A percentile compares a stretch with the other conserved stretches of the same genome.
Evolutionary conservation across 768 basidiomycete genomes (phyloP).

Genomic region (Leccinum imitatum): DNA sequence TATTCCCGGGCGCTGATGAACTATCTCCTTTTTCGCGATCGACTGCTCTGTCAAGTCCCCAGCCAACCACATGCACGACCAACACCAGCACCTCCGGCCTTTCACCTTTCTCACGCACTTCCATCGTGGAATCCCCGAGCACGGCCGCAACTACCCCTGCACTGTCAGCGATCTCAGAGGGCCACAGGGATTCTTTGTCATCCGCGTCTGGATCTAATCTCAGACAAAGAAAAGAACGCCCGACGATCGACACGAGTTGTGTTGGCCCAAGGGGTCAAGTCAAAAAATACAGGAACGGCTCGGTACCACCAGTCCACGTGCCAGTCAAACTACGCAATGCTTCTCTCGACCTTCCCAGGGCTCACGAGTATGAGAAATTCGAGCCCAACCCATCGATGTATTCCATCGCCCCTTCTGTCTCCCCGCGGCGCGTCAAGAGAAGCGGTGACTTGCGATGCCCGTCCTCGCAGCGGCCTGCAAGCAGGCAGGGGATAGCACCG

Average conservation of each 20-base stretch:
- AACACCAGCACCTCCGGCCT: conserved; percentile 25
- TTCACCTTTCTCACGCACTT: conserved; percentile 31
- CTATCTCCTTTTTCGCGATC: conserved; percentile 23
- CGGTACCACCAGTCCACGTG: conserved; percentile 32
- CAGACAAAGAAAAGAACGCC: conserved; percentile 30
- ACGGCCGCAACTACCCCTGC: conserved; percentile 30
- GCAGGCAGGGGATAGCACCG: conserved; percentile 25
- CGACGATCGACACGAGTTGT: conserved; percentile 34
- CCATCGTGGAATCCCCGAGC: conserved; percentile 25
- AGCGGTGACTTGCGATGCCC: conserved; percentile 21
- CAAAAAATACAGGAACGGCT: conserved; percentile 31
- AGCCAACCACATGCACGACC: conserved; percentile 26
- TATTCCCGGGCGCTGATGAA: conserved; percentile 23
- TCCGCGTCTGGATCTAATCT: conserved; percentile 18
- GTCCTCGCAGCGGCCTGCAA: conserved; percentile 27
- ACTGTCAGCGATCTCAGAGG: conserved; percentile 23
- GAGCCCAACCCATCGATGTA: conserved; percentile 33
- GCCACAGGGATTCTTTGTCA: conserved; percentile 7
- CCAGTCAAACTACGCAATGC: conserved; percentile 30
- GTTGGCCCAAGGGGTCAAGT: conserved; percentile 33
- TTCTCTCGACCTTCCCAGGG: conserved; percentile 31
- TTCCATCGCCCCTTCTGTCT: conserved; percentile 30
- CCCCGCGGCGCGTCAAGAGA: conserved; percentile 23
- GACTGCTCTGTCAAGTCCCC: conserved; percentile 21
- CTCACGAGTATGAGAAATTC: conserved; percentile 23